phyloP scores from a whole-genome alignment of 2,329 filamentous ascomycete species.

The Botryotinia convoluta region DNA sequence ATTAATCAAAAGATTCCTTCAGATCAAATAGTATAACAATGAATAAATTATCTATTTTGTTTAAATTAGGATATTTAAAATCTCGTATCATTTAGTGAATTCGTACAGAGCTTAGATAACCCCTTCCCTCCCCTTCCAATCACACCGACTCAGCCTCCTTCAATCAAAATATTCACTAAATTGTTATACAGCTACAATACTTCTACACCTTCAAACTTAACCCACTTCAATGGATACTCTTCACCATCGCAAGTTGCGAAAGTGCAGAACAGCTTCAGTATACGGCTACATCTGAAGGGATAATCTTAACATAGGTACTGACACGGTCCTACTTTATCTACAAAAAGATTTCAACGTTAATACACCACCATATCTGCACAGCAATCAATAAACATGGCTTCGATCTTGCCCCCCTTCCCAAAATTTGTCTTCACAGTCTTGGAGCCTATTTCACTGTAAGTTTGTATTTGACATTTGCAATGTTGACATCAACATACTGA shows the following conservation, averaged over 20 bases:
- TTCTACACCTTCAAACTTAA: not conserved
- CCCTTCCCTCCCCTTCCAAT: not conserved
- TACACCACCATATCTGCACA: not conserved
- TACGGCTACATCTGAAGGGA: not conserved
- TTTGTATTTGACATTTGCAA: slow-evolving; percentile 11
- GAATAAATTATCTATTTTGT: not conserved
- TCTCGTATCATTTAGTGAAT: not conserved
- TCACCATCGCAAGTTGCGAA: not conserved
- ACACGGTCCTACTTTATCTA: not conserved
- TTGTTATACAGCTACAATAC: not conserved
- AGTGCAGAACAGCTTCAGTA: not conserved
- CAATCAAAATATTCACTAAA: not conserved
- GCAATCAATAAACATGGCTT: slow-evolving; percentile 49
- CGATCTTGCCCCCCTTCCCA: slow-evolving; percentile 61
- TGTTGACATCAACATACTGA: slow-evolving; percentile 13
- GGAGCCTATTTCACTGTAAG: slow-evolving; percentile 26
- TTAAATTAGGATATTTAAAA: too few species aligned
- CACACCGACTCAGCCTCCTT: not conserved
- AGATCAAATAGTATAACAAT: not conserved
- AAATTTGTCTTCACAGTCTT: slow-evolving; percentile 64
- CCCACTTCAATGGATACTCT: not conserved
- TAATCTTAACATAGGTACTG: not conserved
- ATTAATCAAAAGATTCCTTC: not conserved
- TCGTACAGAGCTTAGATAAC: not conserved
- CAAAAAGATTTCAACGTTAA: not conserved